Evolutionary conservation across 2,329 filamentous ascomycete species (phyloP), one percentile per base, ranked within the genome.

Genomic region (Penicillium sp.): DNA sequence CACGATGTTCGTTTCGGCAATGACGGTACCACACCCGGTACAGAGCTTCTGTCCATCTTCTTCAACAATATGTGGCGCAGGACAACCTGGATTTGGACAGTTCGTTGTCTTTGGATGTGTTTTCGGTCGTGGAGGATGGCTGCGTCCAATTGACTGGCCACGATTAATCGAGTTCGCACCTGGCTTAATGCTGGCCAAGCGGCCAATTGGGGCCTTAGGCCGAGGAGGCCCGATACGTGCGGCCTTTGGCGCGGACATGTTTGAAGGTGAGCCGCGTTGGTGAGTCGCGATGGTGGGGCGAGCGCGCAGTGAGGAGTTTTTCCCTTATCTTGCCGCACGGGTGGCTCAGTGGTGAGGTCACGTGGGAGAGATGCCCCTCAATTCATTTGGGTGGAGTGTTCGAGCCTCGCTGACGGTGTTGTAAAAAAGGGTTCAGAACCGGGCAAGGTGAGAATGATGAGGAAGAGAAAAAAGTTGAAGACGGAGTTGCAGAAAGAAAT

Each of bases 1-100:
- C 57, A 97, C 93, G 61, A 98, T 96, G 69, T 96, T 92, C 71
- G 87, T 88, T 70, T 96, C 90, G 66, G 90, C 88, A 55, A 93
- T 85, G 64, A 96, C 86, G 59, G 86, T 88, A 82, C 92, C 93
- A 75, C 95, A 98, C 47, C 86, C 89, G 60, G 87, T 85, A 77
- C 95, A 98, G 64, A 91, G 81, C 62, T 79, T 77, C 59, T 79
- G 72, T 16, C 77, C 76, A 55, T 79, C 77, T 66, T 79, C 76
- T 55, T 77, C 75, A 42, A 78, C 73, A 35, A 80, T 78, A 57
- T 79, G 72, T 46, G 77, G 77, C 39, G 74, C 75, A 14, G 76
- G 73, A 68, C 78, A 81, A 43, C 69, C 70, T 1, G 75, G 77
- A 57, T 80, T 80, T 27, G 77, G 73, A 65, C 78, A 80, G 27